These are phyloP conservation scores for Corylus heterophylla DNA, from an alignment of 306 rosid species.

Conservation along the genomic window DNA sequence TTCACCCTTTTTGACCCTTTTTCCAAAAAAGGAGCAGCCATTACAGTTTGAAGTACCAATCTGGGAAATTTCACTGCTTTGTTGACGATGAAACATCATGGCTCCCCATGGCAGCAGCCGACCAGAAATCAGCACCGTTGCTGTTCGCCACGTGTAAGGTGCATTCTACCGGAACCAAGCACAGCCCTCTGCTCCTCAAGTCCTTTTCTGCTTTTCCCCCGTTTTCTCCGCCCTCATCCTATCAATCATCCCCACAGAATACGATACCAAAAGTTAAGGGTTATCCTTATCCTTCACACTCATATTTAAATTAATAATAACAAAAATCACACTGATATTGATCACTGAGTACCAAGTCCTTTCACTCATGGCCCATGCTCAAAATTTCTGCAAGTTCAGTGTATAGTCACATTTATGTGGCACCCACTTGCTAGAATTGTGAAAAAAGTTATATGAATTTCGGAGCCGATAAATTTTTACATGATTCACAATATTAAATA, in stretches of 20 bases:
- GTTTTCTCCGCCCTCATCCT: conserved; percentile 42
- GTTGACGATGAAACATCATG: conserved; percentile 25
- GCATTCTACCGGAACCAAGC: conserved; percentile 73
- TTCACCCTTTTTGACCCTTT: no score
- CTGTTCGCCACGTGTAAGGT: conserved; percentile 60
- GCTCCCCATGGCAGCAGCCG: conserved; percentile 57
- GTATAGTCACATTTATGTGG: background rate
- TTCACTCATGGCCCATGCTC: background rate
- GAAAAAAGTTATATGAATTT: no score
- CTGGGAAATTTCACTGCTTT: background rate
- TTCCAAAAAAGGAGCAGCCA: no score
- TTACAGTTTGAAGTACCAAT: no score
- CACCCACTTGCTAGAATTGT: no score
- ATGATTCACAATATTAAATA: no score
- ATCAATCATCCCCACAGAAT: background rate
- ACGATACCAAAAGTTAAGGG: background rate
- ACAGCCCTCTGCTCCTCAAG: conserved; percentile 65
- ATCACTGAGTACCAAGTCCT: background rate
- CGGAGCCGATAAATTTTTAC: no score
- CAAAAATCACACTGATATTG: background rate
- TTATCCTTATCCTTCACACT: conserved; percentile 5
- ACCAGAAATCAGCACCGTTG: conserved; percentile 97
- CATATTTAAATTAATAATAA: background rate
- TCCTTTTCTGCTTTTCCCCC: conserved; percentile 30
- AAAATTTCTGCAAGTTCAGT: background rate